A percentile compares a stretch with the other conserved stretches of the same genome.
These are phyloP conservation scores for Chaetomium sp. DNA, from an alignment of 2,329 filamentous ascomycete species.

Conservation along the genomic window DNA sequence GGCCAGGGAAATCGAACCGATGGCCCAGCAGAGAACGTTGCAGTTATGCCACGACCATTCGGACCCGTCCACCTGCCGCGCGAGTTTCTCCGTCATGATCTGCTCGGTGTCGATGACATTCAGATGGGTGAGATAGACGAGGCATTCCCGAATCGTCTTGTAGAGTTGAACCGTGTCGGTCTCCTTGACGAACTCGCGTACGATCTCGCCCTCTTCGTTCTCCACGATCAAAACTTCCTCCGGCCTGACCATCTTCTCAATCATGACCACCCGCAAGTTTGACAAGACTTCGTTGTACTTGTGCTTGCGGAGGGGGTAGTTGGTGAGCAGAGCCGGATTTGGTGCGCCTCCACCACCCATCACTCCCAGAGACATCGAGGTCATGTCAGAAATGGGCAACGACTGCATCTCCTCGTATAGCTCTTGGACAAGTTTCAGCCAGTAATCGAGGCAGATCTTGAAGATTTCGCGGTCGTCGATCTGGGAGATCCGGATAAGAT, in stretches of 20 bases:
- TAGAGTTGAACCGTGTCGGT: constrained; percentile 98
- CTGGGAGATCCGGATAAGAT: constrained; percentile 96
- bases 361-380: constrained; percentile 78
- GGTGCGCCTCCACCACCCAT: constrained; percentile 79
- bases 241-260: constrained; percentile 98
- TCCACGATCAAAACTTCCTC: constrained; percentile 99
- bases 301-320: constrained; percentile 94
- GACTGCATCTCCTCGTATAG: constrained; percentile 99
- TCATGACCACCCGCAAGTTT: constrained; percentile 96
- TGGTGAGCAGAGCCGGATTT: constrained; percentile 80
- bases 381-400: constrained; percentile 88
- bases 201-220: constrained; percentile 98
- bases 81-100: constrained; percentile 99
- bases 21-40: constrained; percentile 99
- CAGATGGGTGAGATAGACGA: constrained; percentile 95
- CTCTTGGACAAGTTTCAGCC: constrained; percentile 97
- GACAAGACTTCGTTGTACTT: constrained; percentile 95
- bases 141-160: constrained; percentile 96
- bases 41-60: constrained; percentile 99
- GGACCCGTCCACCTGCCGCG: constrained; percentile 87
- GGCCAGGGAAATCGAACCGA: constrained; percentile 95
- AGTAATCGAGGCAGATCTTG: constrained; percentile 99
- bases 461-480: constrained; percentile 99
- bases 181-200: constrained; percentile 98
- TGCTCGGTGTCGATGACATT: constrained; percentile 97